Base-by-base conservation (phyloP, 164 flowering plant genomes). In the Nelumbo lutea region DNA sequence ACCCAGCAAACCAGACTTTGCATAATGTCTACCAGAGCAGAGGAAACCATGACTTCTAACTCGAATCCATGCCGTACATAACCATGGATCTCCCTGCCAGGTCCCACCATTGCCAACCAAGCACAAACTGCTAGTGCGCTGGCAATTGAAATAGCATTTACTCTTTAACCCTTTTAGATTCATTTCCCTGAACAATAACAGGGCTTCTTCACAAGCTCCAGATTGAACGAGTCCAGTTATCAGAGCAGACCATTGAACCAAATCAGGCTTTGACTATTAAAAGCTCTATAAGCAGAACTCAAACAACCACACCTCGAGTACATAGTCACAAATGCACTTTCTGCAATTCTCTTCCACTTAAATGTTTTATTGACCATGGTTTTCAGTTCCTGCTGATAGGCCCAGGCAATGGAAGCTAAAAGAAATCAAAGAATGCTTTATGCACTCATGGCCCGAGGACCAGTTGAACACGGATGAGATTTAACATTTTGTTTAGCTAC, bases 21-120 rank as follows among this genome's bases (percentile, higher is more conserved):
- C 80, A 63, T 93, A 91, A 87, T 85, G 72, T 88, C 90, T 42
- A 87, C 70, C 41, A 93, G 86, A 75, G 95, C 83, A 73, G 90
- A 84, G 5, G 84, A 74, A 48, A 91, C 88, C 82, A 71, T 72
- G 52, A 84, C 67, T 43, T 85, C n/a, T 4, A 53, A 76, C 71
- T 81, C 80, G 44, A 75, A 71, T 42, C 85, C 87, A 69, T 70
- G 83, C 27, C 90, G 79, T 51, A 80, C 85, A 81, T 77, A 83
- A 63, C 87, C 85, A 74, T 94, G 97, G 40, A 87, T 72, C 80
- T 86, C 87, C 70, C 57, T 73, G 2, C 96, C 96, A 44, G 75
- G 78, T 48, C 68, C 57, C 11, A 79, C 69, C 67, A 70, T 68
- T 76, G 90, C 84, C 62, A 77, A 74, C 42, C 81, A 84, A 59